These are phyloP conservation scores for Lyophyllum decastes DNA, from an alignment of 768 basidiomycete species.

Conservation along the genomic window DNA sequence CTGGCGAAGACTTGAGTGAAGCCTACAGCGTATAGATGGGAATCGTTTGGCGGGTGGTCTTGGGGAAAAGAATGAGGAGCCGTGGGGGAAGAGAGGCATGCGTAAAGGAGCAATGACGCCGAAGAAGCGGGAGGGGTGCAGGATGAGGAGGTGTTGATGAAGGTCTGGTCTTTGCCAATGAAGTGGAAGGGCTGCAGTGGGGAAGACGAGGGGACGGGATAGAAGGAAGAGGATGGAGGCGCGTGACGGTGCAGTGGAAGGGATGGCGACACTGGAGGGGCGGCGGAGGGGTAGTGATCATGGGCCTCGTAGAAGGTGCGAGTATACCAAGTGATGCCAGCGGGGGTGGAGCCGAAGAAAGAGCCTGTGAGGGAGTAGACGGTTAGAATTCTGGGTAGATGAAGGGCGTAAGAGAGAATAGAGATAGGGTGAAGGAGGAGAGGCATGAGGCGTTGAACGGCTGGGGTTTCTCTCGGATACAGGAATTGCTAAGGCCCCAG, in stretches of 20 bases:
- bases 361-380: conserved; percentile 37
- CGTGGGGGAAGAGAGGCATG: background rate
- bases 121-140: conserved; percentile 46
- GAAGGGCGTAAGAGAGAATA: too few species aligned
- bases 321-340: conserved; percentile 46
- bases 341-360: conserved; percentile 54
- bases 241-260: conserved; percentile 35
- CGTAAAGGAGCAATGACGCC: conserved; percentile 31
- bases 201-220: background rate
- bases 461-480: too few species aligned
- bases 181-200: conserved; percentile 28
- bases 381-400: background rate
- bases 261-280: conserved; percentile 11
- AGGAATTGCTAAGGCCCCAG: too few species aligned
- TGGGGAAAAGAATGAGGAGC: background rate
- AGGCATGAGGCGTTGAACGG: too few species aligned
- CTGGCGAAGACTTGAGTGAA: background rate
- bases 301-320: conserved; percentile 51
- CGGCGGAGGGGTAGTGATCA: conserved; percentile 46
- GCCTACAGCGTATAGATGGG: background rate
- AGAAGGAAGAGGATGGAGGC: conserved; percentile 1
- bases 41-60: background rate
- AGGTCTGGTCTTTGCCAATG: conserved; percentile 58
- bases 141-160: conserved; percentile 51
- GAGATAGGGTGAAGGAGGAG: too few species aligned